Percentiles rank a stretch among this genome's conserved stretches.
These are phyloP conservation scores for Papiliotrema terrestris DNA, from an alignment of 1,284 basidiomycete species.

Conservation along the genomic window DNA sequence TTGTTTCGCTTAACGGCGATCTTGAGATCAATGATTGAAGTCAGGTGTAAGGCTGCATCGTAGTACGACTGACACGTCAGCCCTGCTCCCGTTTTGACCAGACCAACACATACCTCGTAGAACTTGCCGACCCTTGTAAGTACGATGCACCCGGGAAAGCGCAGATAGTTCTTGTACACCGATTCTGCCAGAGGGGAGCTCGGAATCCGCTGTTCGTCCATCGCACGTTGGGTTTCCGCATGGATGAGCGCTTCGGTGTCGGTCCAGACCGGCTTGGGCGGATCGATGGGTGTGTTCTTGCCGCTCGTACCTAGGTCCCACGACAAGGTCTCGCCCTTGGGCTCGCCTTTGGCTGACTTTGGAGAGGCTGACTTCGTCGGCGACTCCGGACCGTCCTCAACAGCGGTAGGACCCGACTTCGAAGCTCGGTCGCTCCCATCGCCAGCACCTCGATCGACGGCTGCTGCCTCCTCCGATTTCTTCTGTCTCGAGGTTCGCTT, in stretches of 20 bases:
- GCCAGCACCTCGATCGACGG: no score
- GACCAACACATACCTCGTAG: conserved; percentile 66
- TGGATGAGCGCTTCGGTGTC: neutral
- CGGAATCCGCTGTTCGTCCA: conserved; percentile 18
- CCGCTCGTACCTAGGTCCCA: no score
- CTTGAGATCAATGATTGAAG: conserved; percentile 59
- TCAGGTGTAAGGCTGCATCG: conserved; percentile 76
- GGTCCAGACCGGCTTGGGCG: no score
- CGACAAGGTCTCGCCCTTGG: no score
- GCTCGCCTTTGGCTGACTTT: no score
- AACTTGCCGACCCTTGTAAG: conserved; percentile 90
- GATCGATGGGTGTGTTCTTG: no score
- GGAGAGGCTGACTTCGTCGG: no score
- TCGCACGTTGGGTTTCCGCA: neutral
- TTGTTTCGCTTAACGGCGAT: conserved; percentile 39
- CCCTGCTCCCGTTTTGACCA: conserved; percentile 54
- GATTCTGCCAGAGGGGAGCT: conserved; percentile 58
- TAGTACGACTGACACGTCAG: conserved; percentile 61
- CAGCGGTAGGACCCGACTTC: no score
- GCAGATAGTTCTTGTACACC: conserved; percentile 66
- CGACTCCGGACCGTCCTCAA: no score
- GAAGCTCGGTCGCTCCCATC: no score
- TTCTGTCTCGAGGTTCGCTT: neutral
- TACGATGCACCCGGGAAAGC: conserved; percentile 82
- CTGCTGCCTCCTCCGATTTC: neutral